Evolutionary conservation across 2,329 filamentous ascomycete genomes (phyloP).

Genomic region (Lasiodiplodia sp.): DNA sequence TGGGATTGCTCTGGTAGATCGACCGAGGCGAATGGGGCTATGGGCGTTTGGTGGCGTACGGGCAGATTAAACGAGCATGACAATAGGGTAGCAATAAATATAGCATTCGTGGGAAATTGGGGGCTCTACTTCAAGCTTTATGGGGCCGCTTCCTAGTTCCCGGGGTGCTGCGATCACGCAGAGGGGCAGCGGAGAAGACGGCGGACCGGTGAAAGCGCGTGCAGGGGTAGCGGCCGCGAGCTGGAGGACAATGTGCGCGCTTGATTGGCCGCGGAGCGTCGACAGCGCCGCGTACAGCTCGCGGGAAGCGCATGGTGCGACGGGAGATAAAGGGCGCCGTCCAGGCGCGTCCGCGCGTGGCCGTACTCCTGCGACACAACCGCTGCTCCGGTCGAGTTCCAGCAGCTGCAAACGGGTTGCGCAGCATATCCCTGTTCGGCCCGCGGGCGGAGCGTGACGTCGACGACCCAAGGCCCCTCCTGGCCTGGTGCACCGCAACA

Average conservation of each 20-base stretch:
- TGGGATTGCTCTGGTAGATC: conserved; percentile 9
- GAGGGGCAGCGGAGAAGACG: not conserved
- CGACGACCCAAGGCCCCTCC: conserved; percentile 7
- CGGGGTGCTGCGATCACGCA: not conserved
- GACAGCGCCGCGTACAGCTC: not conserved
- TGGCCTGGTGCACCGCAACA: conserved; percentile 11
- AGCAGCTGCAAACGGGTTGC: conserved; percentile 9
- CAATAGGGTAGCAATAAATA: conserved; percentile 18
- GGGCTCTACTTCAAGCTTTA: conserved; percentile 13
- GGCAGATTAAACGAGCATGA: conserved; percentile 11
- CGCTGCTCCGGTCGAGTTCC: not conserved
- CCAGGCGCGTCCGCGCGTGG: conserved; percentile 13
- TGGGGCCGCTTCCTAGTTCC: conserved; percentile 8
- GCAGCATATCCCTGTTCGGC: conserved; percentile 21
- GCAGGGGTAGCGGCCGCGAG: conserved; percentile 11
- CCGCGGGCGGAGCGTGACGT: conserved; percentile 20
- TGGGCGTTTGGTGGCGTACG: conserved; percentile 2
- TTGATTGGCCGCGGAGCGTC: conserved; percentile 24
- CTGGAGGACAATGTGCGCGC: conserved; percentile 10
- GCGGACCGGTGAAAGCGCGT: conserved; percentile 5
- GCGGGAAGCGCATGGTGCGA: conserved; percentile 15
- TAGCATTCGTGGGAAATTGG: conserved; percentile 10
- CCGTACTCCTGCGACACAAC: not conserved
- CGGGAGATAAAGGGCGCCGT: conserved; percentile 16
- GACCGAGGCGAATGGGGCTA: conserved; percentile 15